Base-by-base conservation (phyloP, 441 rosid genomes). In the Manihot esculenta region DNA sequence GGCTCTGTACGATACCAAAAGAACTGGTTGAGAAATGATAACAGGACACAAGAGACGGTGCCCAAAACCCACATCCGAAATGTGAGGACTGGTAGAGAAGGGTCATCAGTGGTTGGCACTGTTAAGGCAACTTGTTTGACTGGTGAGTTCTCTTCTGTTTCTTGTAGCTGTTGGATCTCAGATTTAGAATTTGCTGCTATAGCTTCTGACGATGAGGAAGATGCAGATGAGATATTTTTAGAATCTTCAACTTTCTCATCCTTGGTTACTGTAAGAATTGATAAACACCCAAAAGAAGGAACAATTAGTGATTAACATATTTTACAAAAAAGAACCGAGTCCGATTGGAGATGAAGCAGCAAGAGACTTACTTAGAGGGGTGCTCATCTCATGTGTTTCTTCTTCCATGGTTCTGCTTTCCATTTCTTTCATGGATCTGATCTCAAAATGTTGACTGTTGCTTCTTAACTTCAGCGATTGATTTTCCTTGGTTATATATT, bases 1-100 rank as follows among this genome's bases (percentile, higher is more conserved):
- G 98, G 98, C 70, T 93, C 98, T 10, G 92, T 91, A 35, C 98
- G 81, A 79, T 93, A 93, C 96, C 95, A 89, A 48, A 93, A 93
- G 87, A 93, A 93, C 78, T 91, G 97, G 76, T 93, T 93, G 30
- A 93, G 89, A 74, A 93, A 91, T 0, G 98, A 93, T 30, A 93
- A 54, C 5, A 93, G 75, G 57, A 82, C 78, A 35, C 98, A 89
- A 0, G 98, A 91, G 6, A 91, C 7, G 0, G 86, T 82, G 70
- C 98, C 97, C 24, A 93, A 81, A 13, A 93, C 85, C 98, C 98
- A 93, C 96, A 91, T 91, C 55, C 97, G 84, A 60, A 93, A 93
- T 10, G 98, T 93, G 27, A 91, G 73, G 62, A 89, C 97, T 6
- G 93, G 97, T 21, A 91, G 83, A 55, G 91, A 83, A 1, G 92